Base-by-base conservation (phyloP, 2,329 filamentous ascomycete genomes). In the Penicillium rolfsii region DNA sequence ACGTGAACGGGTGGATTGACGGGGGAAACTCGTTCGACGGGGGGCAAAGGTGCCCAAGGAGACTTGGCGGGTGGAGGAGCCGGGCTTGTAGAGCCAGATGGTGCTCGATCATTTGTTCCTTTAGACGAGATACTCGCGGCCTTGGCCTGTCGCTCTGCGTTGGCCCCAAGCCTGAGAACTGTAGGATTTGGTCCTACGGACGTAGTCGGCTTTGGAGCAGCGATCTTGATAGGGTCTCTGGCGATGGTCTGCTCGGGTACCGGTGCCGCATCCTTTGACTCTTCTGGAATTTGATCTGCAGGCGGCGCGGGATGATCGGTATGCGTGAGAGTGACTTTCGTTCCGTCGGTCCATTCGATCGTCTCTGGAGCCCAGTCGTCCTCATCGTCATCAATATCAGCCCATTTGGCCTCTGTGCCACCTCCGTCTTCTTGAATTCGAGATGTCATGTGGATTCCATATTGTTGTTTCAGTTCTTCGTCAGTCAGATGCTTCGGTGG, bases 21-120 rank as follows among this genome's bases (percentile, higher is more conserved):
- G 6, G 84, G 93, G 1, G 92, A 87, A 0, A 89, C 85, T 73
- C 89, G 94, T 11, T 96, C 92, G 6, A 97, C 85, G 0, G 92
- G 91, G 14, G 94, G 94, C 30, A 98, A 79, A 36, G 89, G 74
- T 26, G 94, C 94, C 94, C 94, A 98, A 4, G 94, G 94, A 4
- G 93, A 97, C 73, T 96, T 97, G 28, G 88, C 85, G 0, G 92
- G 89, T 0, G 87, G 83, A 8, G 89, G 85, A 30, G 78, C 77
- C 28, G 76, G 73, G 54, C 74, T 77, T 57, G 78, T 79, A 28
- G 77, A 77, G 24, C 75, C 80, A 26, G 85, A 72, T 0, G 80
- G 81, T 12, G 81, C 78, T 69, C 84, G 87, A 19, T 86, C 84
- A 33, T 78, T 79, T 14, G 80, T 74, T n/a, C 81, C 82, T 67